These are phyloP conservation scores for Warburgia ugandensis DNA, from an alignment of 164 flowering plant genomes.

Conservation along the genomic window DNA sequence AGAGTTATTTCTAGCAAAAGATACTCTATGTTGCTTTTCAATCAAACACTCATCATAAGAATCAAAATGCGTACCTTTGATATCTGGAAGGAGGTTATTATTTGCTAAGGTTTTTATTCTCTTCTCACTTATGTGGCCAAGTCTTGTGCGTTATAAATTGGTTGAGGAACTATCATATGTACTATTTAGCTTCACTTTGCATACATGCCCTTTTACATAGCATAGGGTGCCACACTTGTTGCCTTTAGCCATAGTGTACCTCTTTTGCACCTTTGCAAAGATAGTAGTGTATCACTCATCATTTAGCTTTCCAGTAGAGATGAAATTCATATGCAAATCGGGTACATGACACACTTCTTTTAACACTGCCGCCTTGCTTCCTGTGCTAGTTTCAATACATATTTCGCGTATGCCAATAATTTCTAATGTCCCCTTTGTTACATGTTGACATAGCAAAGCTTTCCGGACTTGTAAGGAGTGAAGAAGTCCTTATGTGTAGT, in stretches of 20 bases:
- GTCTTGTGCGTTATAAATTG: background rate
- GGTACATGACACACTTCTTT: background rate
- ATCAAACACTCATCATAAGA: background rate
- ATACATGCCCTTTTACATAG: background rate
- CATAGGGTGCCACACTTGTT: background rate
- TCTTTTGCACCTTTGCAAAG: background rate
- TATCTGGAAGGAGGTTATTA: no score
- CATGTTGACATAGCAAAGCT: background rate
- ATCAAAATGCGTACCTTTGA: no score
- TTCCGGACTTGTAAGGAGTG: background rate
- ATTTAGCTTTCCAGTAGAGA: background rate
- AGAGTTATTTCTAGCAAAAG: background rate
- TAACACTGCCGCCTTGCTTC: background rate
- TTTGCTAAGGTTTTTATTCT: no score
- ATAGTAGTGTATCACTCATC: background rate
- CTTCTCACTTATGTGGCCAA: no score
- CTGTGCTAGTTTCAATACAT: background rate
- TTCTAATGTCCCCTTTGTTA: background rate
- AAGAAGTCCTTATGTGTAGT: no score
- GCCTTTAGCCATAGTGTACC: background rate
- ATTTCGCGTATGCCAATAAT: background rate
- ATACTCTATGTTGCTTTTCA: background rate
- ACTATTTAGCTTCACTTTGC: background rate
- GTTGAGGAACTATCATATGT: background rate
- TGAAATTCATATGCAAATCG: no score